Base-by-base conservation (phyloP, 2,329 filamentous ascomycete genomes). In the Aspergillus terreus region DNA sequence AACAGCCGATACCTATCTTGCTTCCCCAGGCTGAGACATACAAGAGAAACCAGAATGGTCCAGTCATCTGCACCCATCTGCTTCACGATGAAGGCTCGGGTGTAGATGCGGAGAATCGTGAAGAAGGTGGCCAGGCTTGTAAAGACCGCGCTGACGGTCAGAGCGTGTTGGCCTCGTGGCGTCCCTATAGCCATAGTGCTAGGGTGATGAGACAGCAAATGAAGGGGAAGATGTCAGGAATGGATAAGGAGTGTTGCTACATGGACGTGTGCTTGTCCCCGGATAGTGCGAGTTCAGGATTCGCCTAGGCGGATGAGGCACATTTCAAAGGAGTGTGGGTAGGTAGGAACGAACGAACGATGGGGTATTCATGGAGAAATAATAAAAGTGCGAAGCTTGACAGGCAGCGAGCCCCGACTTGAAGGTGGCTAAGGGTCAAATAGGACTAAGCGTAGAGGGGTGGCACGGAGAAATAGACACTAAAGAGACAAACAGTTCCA, bases 61-160 rank as follows among this genome's bases (percentile, higher is more conserved):
- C 69, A 70, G 50, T 75, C 72, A 21, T 72, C 67, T 10, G 58
- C 44, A 44, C 65, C 65, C 49, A 70, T 61, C 35, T 72, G 66
- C 52, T 66, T 67, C 35, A 71, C 63, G 46, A 72, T 53, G 10
- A 59, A 53, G 3, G 59, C 56, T 47, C 69, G 58, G 7, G 73
- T 75, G 53, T 72, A 75, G 45, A 76, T 66, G 6, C 73, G 71
- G n/a, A 71, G 48, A 3, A 54, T 55, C n/a, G 73, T 67, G 41
- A 74, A 65, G 0, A 60, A 35, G 10, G 64, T 63, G 3, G 67
- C 63, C 15, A 74, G 59, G 32, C 45, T 53, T 2, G 66, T 68
- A 40, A 69, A 68, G 33, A 63, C 56, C n/a, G 52, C 61, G 51
- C 62, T 68, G 40, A 63, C 48, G 36, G 57, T 57, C n/a, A 68